A percentile compares a stretch with the other conserved stretches of the same genome.
Evolutionary conservation across 331 rosid genomes (phyloP).

Genomic region (Phaseolus coccineus): DNA sequence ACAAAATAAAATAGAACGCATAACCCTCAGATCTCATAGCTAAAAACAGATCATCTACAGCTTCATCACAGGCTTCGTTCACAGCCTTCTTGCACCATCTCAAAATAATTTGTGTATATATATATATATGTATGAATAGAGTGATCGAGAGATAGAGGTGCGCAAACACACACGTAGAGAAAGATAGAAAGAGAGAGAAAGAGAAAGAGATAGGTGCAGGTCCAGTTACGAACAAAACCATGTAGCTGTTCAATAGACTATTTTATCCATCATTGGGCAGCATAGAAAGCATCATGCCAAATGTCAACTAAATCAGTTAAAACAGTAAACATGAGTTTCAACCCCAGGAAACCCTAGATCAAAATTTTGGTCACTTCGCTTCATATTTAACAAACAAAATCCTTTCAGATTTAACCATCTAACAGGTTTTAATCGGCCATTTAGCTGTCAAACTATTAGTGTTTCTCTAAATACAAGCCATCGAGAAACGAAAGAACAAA

Average conservation of each 20-base stretch:
- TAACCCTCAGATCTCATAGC: slow-evolving; percentile 53
- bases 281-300: neutral
- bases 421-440: neutral
- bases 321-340: neutral
- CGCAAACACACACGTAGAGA: neutral
- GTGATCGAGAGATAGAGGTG: neutral
- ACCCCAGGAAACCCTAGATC: neutral
- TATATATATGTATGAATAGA: neutral
- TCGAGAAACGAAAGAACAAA: neutral
- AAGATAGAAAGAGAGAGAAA: slow-evolving; percentile 18
- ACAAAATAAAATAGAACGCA: neutral
- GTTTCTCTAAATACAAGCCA: neutral
- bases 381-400: neutral
- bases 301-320: neutral
- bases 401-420: neutral
- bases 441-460: neutral
- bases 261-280: slow-evolving; percentile 42
- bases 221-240: slow-evolving; percentile 46
- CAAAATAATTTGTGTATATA: neutral
- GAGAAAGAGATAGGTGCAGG: slow-evolving; percentile 37
- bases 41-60: slow-evolving; percentile 24
- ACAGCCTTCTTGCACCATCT: slow-evolving; percentile 47
- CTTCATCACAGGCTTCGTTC: slow-evolving; percentile 37
- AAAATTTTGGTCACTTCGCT: neutral
- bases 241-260: slow-evolving; percentile 30